phyloP scores from a whole-genome alignment of 129 eudicot genomes.

The Pulicaria dysenterica region DNA sequence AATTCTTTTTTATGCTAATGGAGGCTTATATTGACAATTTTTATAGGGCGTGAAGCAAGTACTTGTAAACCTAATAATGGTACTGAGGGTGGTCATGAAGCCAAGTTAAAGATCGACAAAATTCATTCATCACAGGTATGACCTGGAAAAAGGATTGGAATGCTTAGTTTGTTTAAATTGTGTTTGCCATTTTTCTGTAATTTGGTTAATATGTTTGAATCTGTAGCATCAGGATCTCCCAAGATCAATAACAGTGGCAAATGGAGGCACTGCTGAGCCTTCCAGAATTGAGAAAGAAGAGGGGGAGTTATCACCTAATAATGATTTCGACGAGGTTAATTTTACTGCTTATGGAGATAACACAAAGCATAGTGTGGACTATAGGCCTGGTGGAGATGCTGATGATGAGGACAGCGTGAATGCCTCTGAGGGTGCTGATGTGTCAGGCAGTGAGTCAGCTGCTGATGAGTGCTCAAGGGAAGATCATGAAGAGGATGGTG shows the following conservation, averaged over 20 bases:
- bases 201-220: constrained; percentile 5
- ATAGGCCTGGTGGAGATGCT: constrained; percentile 52
- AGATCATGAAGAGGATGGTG: constrained; percentile 81
- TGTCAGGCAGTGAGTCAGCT: constrained; percentile 90
- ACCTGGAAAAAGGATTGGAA: not conserved
- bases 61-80: constrained; percentile 44
- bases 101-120: constrained; percentile 47
- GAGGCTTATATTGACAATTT: constrained; percentile 4
- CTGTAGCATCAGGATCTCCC: constrained; percentile 52
- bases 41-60: constrained; percentile 57
- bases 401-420: constrained; percentile 92
- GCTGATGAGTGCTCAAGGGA: constrained; percentile 84
- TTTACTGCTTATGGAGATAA: constrained; percentile 43
- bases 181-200: not conserved
- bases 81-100: constrained; percentile 49
- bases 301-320: constrained; percentile 90
- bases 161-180: not conserved
- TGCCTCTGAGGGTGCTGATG: constrained; percentile 77
- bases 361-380: constrained; percentile 11
- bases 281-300: constrained; percentile 90
- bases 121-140: constrained; percentile 56
- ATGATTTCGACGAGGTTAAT: constrained; percentile 77
- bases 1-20: not conserved
- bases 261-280: constrained; percentile 50
- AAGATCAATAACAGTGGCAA: constrained; percentile 29